Evolutionary conservation across 2,329 filamentous ascomycete genomes (phyloP).

Genomic region (Fragosphaeria purpurea): DNA sequence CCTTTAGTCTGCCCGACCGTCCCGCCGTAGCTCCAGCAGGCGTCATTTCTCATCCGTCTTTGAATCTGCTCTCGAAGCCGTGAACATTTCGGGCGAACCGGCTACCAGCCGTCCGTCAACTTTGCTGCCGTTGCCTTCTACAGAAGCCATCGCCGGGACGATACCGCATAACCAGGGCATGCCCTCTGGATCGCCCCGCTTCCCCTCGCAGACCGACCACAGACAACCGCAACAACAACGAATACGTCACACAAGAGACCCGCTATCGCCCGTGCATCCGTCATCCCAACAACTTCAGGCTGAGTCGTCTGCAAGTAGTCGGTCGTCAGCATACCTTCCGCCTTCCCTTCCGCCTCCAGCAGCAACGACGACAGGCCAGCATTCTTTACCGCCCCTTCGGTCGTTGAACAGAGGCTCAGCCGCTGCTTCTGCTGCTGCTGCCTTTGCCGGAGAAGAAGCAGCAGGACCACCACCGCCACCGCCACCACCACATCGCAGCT

Average conservation of each 20-base stretch:
- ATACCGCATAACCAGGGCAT: background rate
- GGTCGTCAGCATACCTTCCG: too few relatives aligned
- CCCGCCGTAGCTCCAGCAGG: slow-evolving; percentile 1
- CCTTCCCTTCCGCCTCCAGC: too few relatives aligned
- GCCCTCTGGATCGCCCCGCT: background rate
- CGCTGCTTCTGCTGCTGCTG: background rate
- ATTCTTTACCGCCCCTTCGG: slow-evolving; percentile 7
- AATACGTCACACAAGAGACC: too few relatives aligned
- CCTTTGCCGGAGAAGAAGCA: background rate
- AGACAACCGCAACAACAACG: too few relatives aligned
- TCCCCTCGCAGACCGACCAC: background rate
- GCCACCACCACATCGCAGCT: slow-evolving; percentile 21
- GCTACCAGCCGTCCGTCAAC: too few relatives aligned
- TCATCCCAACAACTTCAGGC: too few relatives aligned
- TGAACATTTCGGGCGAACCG: background rate
- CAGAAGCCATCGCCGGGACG: too few relatives aligned
- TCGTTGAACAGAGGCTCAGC: background rate
- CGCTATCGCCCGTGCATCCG: too few relatives aligned
- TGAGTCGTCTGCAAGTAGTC: too few relatives aligned
- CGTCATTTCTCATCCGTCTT: background rate
- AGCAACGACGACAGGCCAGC: background rate
- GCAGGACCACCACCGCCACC: background rate
- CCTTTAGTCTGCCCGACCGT: slow-evolving; percentile 2
- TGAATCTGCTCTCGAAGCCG: background rate
- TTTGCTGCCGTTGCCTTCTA: too few relatives aligned